Conservation (phyloP, 192 early-diverging fungal genomes). For the Gryganskiella cystojenkinii region DNA sequence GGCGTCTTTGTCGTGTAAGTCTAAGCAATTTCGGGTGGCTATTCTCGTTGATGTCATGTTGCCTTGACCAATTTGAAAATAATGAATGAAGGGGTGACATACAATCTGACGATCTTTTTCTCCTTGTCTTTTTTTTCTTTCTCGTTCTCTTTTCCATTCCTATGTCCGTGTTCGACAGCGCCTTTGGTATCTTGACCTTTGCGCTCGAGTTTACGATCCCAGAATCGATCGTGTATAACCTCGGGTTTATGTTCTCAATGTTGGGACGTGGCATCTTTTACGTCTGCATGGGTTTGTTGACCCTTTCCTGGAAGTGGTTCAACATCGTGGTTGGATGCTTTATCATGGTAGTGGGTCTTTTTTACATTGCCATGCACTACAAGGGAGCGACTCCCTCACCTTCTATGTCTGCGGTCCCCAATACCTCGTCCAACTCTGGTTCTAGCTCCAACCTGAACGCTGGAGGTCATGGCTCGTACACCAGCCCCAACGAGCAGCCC, state of each 20-base stretch:
- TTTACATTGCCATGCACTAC: constrained; percentile 40
- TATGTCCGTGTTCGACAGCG: neutral
- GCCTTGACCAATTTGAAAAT: neutral
- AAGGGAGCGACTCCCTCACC: constrained; percentile 31
- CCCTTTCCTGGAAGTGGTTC: constrained; percentile 33
- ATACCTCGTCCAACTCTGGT: neutral
- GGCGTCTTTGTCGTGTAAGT: constrained; percentile 35
- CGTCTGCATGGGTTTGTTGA: constrained; percentile 5
- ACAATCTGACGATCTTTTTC: too few species aligned
- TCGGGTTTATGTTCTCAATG: constrained; percentile 43
- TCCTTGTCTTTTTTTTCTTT: neutral
- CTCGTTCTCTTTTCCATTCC: neutral
- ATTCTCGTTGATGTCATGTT: neutral
- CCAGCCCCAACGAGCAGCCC: too few species aligned
- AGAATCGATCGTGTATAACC: constrained; percentile 30
- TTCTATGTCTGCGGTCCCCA: constrained; percentile 39
- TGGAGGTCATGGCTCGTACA: neutral
- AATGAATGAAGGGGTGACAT: too few species aligned
- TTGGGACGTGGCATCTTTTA: constrained; percentile 32
- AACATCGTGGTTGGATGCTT: constrained; percentile 45
- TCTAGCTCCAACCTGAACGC: neutral
- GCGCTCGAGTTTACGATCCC: constrained; percentile 30
- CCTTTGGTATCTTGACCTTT: constrained; percentile 29
- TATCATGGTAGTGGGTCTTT: constrained; percentile 37
- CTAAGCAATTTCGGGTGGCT: neutral